Evolutionary conservation across 1,139 yeast genomes (phyloP).

Genomic region (Hemisphaericaspora lyxosophila): DNA sequence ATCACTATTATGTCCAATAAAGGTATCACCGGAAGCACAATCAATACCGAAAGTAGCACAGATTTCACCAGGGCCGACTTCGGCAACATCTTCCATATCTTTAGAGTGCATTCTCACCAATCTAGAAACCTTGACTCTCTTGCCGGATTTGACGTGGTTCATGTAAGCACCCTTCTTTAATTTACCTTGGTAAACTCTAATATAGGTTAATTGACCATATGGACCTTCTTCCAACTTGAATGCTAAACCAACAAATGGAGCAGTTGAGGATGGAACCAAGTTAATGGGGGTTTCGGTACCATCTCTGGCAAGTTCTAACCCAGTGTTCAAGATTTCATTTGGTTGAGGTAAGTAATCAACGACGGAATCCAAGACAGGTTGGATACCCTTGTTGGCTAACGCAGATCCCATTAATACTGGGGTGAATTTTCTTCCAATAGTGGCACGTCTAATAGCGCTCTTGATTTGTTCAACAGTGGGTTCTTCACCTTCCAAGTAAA

Average conservation of each 20-base stretch:
- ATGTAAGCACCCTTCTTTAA: conserved; percentile 88
- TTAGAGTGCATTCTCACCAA: conserved; percentile 98
- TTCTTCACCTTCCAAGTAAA: conserved; percentile 84
- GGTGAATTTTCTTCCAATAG: conserved; percentile 94
- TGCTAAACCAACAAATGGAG: conserved; percentile 94
- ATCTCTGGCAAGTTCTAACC: conserved; percentile 62
- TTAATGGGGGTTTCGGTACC: conserved; percentile 62
- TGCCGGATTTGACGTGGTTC: conserved; percentile 87
- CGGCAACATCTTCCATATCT: conserved; percentile 97
- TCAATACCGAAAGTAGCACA: conserved; percentile 99
- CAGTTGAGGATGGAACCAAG: conserved; percentile 67
- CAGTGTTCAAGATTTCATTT: conserved; percentile 85
- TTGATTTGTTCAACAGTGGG: conserved; percentile 83
- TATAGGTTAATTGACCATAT: conserved; percentile 94
- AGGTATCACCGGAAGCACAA: conserved; percentile 99
- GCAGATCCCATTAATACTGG: conserved; percentile 99
- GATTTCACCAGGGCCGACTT: conserved; percentile 96
- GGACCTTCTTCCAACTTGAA: conserved; percentile 98
- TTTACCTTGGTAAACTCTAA: conserved; percentile 95
- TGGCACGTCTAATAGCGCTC: conserved; percentile 88
- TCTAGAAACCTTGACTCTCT: conserved; percentile 91
- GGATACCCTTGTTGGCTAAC: conserved; percentile 91
- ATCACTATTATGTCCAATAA: conserved; percentile 71
- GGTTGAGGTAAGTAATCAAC: conserved; percentile 96
- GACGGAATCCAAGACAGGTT: conserved; percentile 92